Conservation (phyloP, 2,329 filamentous ascomycete genomes). For the Phialemonium atrogriseum region DNA sequence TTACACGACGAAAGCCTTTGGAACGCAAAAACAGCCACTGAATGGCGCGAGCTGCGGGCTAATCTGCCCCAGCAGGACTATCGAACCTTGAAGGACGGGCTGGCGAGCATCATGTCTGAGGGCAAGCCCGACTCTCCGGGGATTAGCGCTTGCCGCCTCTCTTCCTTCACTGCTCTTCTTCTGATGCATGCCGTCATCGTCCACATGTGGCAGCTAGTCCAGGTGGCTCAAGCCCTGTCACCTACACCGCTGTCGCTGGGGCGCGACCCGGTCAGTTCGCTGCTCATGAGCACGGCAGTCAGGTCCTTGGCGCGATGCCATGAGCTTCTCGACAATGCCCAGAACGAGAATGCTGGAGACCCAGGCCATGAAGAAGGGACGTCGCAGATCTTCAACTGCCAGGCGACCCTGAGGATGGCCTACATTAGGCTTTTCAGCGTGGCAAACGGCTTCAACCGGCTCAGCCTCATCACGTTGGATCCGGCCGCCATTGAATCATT, state of each 20-base stretch:
- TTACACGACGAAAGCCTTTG: not conserved
- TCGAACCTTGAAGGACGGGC: not conserved
- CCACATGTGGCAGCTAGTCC: not conserved
- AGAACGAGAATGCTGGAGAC: not conserved
- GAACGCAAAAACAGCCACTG: not conserved
- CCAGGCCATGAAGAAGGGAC: not conserved
- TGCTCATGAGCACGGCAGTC: not conserved
- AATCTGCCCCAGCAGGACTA: slow-evolving; percentile 1
- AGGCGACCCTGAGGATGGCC: slow-evolving; percentile 1
- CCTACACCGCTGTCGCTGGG: not conserved
- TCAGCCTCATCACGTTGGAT: not conserved
- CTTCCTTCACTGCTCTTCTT: not conserved
- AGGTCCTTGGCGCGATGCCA: not conserved
- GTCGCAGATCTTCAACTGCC: slow-evolving; percentile 1
- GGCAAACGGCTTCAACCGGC: not conserved
- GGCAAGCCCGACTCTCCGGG: not conserved
- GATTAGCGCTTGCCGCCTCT: not conserved
- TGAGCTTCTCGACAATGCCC: not conserved
- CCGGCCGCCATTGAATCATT: not conserved
- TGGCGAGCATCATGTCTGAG: slow-evolving; percentile 1
- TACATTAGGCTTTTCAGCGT: not conserved
- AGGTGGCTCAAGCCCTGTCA: not conserved
- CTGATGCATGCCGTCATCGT: slow-evolving; percentile 1
- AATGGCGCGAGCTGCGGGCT: not conserved
- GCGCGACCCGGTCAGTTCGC: not conserved